Percentiles rank a stretch among this genome's conserved stretches.
phyloP scores from a whole-genome alignment of 768 basidiomycete genomes.

The Dioszegia hungarica region DNA sequence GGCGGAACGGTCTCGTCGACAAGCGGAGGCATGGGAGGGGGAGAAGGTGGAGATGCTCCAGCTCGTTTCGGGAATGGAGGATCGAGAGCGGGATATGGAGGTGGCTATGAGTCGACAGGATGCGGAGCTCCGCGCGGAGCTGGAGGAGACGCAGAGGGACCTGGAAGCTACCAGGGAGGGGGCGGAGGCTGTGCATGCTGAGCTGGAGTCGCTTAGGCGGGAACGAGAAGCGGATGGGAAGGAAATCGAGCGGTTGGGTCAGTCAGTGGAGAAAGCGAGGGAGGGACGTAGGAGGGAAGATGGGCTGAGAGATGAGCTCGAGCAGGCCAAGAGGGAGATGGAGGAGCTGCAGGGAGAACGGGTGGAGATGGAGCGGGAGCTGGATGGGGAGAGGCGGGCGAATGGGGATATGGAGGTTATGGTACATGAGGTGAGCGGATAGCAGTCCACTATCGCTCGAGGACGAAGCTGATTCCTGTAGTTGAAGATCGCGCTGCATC shows the following conservation, averaged over 20 bases:
- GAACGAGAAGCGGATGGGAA: slow-evolving; percentile 53
- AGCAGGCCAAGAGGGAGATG: slow-evolving; percentile 32
- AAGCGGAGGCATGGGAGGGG: not conserved
- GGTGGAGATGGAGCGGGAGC: slow-evolving; percentile 51
- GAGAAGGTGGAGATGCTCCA: not conserved
- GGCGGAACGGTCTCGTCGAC: slow-evolving; percentile 10
- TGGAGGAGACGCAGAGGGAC: slow-evolving; percentile 12
- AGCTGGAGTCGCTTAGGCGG: not conserved
- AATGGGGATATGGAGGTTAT: slow-evolving; percentile 54
- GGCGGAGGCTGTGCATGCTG: slow-evolving; percentile 22
- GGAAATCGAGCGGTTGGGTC: slow-evolving; percentile 22
- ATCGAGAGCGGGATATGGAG: slow-evolving; percentile 10
- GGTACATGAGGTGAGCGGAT: slow-evolving; percentile 15
- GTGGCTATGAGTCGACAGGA: not conserved
- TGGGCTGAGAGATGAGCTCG: slow-evolving; percentile 59
- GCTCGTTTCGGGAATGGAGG: not conserved
- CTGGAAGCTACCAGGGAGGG: slow-evolving; percentile 49
- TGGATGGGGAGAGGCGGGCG: slow-evolving; percentile 54
- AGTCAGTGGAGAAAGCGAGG: not conserved
- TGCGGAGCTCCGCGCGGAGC: not conserved
- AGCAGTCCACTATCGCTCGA: not conserved
- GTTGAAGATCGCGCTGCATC: slow-evolving; percentile 7
- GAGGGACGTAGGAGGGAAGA: slow-evolving; percentile 49
- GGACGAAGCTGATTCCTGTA: slow-evolving; percentile 1
- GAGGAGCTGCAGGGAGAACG: slow-evolving; percentile 31